phyloP scores from a whole-genome alignment of 192 early-diverging fungal species.

The Diversispora epigaea region DNA sequence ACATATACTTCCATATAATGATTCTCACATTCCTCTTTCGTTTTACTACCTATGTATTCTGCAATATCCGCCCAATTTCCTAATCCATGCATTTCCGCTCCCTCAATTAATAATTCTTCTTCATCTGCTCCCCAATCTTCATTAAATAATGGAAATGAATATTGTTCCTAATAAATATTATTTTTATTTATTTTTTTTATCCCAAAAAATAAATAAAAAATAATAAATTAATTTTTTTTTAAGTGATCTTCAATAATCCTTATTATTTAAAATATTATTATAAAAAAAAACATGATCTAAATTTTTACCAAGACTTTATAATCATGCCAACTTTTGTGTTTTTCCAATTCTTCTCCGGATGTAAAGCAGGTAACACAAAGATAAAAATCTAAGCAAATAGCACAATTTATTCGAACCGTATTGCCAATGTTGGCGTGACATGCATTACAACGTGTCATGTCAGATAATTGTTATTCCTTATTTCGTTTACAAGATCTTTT shows the following conservation, averaged over 20 bases:
- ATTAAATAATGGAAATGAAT: slow-evolving; percentile 87
- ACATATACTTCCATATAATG: slow-evolving; percentile 91
- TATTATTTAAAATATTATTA: not conserved
- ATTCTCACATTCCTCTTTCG: slow-evolving; percentile 79
- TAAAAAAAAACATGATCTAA: not conserved
- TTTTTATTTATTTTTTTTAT: too few species aligned
- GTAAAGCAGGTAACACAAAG: slow-evolving; percentile 94
- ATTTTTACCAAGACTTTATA: slow-evolving; percentile 82
- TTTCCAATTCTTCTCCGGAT: slow-evolving; percentile 72
- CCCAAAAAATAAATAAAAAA: too few species aligned
- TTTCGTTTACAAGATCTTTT: not conserved
- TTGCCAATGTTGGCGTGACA: slow-evolving; percentile 91
- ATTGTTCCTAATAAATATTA: slow-evolving; percentile 56
- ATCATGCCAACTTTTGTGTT: slow-evolving; percentile 81
- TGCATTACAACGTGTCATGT: slow-evolving; percentile 74
- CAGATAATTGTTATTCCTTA: not conserved
- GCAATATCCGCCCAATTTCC: slow-evolving; percentile 98
- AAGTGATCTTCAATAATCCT: not conserved
- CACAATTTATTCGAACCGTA: slow-evolving; percentile 84
- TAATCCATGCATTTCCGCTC: slow-evolving; percentile 86
- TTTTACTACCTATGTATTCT: slow-evolving; percentile 90
- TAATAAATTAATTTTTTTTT: not conserved
- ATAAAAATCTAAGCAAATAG: slow-evolving; percentile 85
- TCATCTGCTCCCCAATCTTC: slow-evolving; percentile 95
- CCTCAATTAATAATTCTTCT: slow-evolving; percentile 91